Conservation (phyloP, 148 eudicot genomes). For the Talinum fruticosum region DNA sequence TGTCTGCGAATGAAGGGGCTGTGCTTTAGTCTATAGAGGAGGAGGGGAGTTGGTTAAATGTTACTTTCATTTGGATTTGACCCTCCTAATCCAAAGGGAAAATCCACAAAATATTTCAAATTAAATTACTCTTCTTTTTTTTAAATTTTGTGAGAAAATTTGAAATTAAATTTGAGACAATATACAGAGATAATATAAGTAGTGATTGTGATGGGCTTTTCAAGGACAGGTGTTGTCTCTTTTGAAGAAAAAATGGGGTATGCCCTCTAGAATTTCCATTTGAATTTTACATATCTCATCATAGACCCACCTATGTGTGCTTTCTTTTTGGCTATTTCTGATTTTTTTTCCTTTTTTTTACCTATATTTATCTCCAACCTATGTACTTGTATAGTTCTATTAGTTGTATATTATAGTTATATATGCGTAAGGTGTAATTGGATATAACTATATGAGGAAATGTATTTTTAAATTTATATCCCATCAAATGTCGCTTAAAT, state of each 20-base stretch:
- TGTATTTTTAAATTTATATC: too few relatives aligned
- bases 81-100: background rate
- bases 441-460: too few relatives aligned
- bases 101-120: background rate
- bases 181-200: background rate
- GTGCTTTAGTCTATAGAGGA: too few relatives aligned
- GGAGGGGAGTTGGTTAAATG: constrained; percentile 14
- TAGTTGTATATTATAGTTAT: too few relatives aligned
- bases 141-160: too few relatives aligned
- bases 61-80: constrained; percentile 23
- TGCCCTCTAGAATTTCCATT: background rate
- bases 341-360: too few relatives aligned
- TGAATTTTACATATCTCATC: background rate
- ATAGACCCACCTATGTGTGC: background rate
- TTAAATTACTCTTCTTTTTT: background rate
- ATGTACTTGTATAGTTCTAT: too few relatives aligned
- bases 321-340: background rate
- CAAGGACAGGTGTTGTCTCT: constrained; percentile 3
- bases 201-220: constrained; percentile 15
- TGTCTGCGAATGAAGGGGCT: background rate
- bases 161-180: background rate
- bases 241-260: background rate
- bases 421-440: too few relatives aligned
- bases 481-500: too few relatives aligned
- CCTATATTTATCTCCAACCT: too few relatives aligned